Evolutionary conservation across 768 basidiomycete species (phyloP).

Genomic region (Trametes maxima): DNA sequence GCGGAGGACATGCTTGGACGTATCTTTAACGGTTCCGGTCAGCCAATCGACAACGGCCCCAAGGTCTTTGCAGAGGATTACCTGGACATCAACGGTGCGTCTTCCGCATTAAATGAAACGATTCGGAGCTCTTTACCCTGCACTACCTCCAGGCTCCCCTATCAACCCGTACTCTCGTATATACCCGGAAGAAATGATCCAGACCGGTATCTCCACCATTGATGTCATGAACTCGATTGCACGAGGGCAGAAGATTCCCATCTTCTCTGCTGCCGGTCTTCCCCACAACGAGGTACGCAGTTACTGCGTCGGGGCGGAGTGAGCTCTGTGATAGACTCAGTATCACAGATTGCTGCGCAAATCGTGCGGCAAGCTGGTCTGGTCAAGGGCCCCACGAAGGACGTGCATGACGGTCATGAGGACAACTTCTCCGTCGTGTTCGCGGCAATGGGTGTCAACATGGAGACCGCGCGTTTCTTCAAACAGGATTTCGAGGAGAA

Average conservation of each 20-base stretch:
- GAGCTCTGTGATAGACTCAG: slow-evolving; percentile 10
- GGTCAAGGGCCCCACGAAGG: slow-evolving; percentile 95
- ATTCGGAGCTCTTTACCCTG: slow-evolving; percentile 18
- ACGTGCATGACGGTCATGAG: slow-evolving; percentile 97
- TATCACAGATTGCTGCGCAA: slow-evolving; percentile 91
- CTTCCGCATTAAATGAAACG: slow-evolving; percentile 1
- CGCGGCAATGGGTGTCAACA: slow-evolving; percentile 99
- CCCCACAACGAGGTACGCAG: slow-evolving; percentile 92
- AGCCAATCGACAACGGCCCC: slow-evolving; percentile 97
- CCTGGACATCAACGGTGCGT: slow-evolving; percentile 95
- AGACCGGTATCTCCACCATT: slow-evolving; percentile 99
- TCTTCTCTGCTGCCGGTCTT: slow-evolving; percentile 98
- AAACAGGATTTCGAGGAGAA: slow-evolving; percentile 99
- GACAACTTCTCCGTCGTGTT: slow-evolving; percentile 99
- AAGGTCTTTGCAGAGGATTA: slow-evolving; percentile 99
- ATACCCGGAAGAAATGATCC: slow-evolving; percentile 99
- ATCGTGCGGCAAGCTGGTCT: slow-evolving; percentile 99
- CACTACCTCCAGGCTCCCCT: slow-evolving; percentile 71
- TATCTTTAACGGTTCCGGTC: slow-evolving; percentile 98
- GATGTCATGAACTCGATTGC: slow-evolving; percentile 99
- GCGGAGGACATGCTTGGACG: slow-evolving; percentile 99
- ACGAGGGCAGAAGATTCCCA: slow-evolving; percentile 99
- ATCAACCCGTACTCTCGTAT: slow-evolving; percentile 98
- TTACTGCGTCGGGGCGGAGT: slow-evolving; percentile 4
- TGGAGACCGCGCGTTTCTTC: slow-evolving; percentile 99